Conservation (phyloP, 805 yeast genomes). For the Tetrapisispora pingtungensis region DNA sequence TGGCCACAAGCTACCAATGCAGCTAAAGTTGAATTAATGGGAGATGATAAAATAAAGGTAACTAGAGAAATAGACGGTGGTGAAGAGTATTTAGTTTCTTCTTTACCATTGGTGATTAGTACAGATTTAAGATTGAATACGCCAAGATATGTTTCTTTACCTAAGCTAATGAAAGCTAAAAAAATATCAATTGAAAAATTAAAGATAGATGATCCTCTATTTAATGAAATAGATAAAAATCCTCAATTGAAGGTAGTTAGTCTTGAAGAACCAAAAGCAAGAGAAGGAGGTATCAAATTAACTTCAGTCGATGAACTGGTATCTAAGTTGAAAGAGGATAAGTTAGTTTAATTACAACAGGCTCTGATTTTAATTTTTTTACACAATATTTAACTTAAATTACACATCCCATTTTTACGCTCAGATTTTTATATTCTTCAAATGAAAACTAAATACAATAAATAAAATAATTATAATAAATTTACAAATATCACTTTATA, state of each 20-base stretch:
- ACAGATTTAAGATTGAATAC: conserved; percentile 90
- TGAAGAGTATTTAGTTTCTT: conserved; percentile 66
- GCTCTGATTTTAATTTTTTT: too few species aligned
- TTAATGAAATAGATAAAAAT: conserved; percentile 49
- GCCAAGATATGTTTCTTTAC: conserved; percentile 92
- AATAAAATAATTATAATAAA: too few species aligned
- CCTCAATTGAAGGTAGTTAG: conserved; percentile 58
- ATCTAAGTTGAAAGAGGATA: conserved; percentile 55
- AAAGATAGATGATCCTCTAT: conserved; percentile 39
- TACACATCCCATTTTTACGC: too few species aligned
- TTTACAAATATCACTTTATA: too few species aligned
- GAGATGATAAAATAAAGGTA: conserved; percentile 49
- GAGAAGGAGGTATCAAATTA: conserved; percentile 76
- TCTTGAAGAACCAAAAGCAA: conserved; percentile 77
- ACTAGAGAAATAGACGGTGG: conserved; percentile 96
- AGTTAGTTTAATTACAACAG: not conserved
- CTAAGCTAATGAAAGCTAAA: conserved; percentile 97
- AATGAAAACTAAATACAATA: too few species aligned
- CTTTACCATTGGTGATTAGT: conserved; percentile 77
- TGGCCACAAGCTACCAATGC: conserved; percentile 99
- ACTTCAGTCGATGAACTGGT: conserved; percentile 74
- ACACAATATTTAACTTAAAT: too few species aligned
- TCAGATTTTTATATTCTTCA: too few species aligned
- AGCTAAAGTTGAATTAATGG: conserved; percentile 60
- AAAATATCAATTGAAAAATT: conserved; percentile 78